Evolutionary conservation across 2,329 filamentous ascomycete genomes (phyloP).

Genomic region (Mycogone perniciosa): DNA sequence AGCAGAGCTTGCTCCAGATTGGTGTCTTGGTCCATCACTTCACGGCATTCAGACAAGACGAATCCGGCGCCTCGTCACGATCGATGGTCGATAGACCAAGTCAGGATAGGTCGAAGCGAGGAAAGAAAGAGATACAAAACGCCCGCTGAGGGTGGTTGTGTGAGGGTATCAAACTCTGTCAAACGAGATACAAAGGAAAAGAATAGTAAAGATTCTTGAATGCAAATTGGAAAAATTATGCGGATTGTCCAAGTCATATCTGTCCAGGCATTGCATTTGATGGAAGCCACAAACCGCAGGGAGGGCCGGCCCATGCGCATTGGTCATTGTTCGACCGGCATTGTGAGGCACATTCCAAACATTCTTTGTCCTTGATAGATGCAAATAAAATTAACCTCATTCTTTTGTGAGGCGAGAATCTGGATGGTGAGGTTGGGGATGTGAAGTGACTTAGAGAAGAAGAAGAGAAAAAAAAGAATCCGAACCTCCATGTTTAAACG

Average conservation of each 20-base stretch:
- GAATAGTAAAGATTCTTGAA: background rate
- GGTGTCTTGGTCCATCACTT: background rate
- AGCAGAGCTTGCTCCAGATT: background rate
- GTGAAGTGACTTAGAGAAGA: no score
- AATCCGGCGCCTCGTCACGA: background rate
- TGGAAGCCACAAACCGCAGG: background rate
- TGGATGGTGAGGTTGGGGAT: no score
- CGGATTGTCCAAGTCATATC: background rate
- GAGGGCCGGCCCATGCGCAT: background rate
- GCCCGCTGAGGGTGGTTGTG: background rate
- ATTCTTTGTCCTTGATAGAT: slow-evolving; percentile 1
- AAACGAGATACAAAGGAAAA: background rate
- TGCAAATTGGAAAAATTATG: no score
- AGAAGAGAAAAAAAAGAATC: no score
- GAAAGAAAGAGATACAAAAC: background rate
- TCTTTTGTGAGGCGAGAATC: background rate
- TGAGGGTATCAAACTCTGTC: background rate
- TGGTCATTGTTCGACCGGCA: background rate
- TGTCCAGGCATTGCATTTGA: background rate
- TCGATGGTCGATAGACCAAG: background rate
- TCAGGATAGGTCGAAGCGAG: background rate
- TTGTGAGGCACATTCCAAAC: slow-evolving; percentile 1
- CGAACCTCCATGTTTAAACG: no score
- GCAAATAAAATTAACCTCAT: background rate
- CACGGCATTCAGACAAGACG: background rate